Base-by-base conservation (phyloP, 1,139 yeast genomes). In the Debaryomycetaceae sp. region DNA sequence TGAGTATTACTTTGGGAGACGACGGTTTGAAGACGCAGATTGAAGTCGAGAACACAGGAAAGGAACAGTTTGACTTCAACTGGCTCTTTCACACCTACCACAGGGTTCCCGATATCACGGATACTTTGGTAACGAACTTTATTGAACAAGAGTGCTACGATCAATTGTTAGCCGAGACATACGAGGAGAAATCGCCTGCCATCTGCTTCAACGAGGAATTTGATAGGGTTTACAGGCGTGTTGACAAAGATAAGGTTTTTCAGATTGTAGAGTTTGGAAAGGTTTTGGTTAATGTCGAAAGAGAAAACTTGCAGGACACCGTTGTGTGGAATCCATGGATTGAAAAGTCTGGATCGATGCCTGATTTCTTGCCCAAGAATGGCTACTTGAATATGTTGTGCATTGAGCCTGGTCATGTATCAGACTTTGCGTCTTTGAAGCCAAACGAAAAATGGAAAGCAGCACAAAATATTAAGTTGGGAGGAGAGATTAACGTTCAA, bases 251-350 rank as follows among this genome's bases (percentile, higher is more conserved):
- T 6, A 85, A 85, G 53, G 55, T 76, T 3, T 65, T 87, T 37
- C 91, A 84, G 60, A 78, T 82, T 37, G 80, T 83, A 40, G 86
- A 82, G 49, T 70, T 77, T 49, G 95, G 95, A 36, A 76, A 80
- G 49, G 91, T 87, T 4, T 64, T 81, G 43, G 84, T 83, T 60
- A 81, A 85, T 40, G 68, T 90, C 35, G 69, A 78, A 47, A 77
- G 96, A 59, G 67, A 67, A 27, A 83, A 84, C 55, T 72, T 91
- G 52, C 90, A 87, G 3, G 98, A 93, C 60, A 80, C 89, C 22
- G 98, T 93, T 41, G 97, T 93, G 44, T 93, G 99, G 99, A 93
- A 93, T 64, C 99, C 99, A 24, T 93, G 98, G 99, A 73, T 79
- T 54, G 79, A 84, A 44, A 87, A 87, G 63, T 81, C 95, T 22